These are phyloP conservation scores for Saraca asoca DNA, from an alignment of 331 rosid species.

Conservation along the genomic window DNA sequence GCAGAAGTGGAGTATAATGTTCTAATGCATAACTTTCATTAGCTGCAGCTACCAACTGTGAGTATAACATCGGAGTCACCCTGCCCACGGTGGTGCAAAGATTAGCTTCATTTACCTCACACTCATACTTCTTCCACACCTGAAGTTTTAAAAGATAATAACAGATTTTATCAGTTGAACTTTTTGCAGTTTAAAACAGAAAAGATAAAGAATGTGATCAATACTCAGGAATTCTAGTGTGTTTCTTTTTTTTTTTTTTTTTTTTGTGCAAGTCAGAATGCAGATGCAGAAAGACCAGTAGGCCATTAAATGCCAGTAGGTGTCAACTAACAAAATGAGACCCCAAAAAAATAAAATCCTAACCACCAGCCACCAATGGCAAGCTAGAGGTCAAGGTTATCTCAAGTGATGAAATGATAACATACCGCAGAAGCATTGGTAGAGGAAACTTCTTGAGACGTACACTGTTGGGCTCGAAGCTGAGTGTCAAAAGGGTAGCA, in stretches of 20 bases:
- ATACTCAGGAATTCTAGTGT: too few relatives aligned
- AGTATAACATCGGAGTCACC: slow-evolving; percentile 69
- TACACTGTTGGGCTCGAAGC: slow-evolving; percentile 63
- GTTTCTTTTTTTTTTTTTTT: too few relatives aligned
- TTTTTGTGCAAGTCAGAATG: not conserved
- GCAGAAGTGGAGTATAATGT: slow-evolving; percentile 82
- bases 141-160: slow-evolving; percentile 38
- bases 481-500: slow-evolving; percentile 83
- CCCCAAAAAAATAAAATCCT: not conserved
- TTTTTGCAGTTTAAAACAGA: not conserved
- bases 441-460: slow-evolving; percentile 70
- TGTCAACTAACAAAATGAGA: slow-evolving; percentile 2
- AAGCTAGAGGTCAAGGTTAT: too few relatives aligned
- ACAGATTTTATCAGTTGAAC: slow-evolving; percentile 21
- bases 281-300: not conserved
- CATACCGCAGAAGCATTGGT: slow-evolving; percentile 83
- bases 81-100: slow-evolving; percentile 72
- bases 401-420: slow-evolving; percentile 9
- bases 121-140: slow-evolving; percentile 82
- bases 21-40: slow-evolving; percentile 91
- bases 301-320: slow-evolving; percentile 4
- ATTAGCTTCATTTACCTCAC: slow-evolving; percentile 64
- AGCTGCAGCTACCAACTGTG: slow-evolving; percentile 73
- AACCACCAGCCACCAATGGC: not conserved
- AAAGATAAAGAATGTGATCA: not conserved